Base-by-base conservation (phyloP, 208 protist species). In the Strigomonas culicis region DNA sequence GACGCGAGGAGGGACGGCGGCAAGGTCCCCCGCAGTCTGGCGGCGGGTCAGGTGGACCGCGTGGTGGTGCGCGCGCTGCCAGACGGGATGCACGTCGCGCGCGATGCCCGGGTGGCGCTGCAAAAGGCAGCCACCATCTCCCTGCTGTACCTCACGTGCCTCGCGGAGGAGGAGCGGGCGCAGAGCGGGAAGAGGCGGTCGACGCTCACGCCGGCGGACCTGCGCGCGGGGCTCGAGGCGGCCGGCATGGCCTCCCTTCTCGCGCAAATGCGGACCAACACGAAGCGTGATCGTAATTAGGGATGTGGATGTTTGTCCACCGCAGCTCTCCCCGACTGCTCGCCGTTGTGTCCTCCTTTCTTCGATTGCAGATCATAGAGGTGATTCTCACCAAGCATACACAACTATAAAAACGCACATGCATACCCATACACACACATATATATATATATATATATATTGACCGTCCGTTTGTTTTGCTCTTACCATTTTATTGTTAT, bases 71-170 rank as follows among this genome's bases (percentile, higher is more conserved):
- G 57, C 1, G 86, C 75, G 0, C 60, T 92, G n/a, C 56, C 80
- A 1, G 74, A 78, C 25, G 84, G 82, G 0, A 86, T 90, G 71
- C 77, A 82, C 60, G 34, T 93, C 1, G 79, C 89, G 0, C 73
- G 74, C 1, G 84, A 91, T 10, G 86, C 89, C 1, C 77, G 80
- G 22, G 66, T 90, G 19, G 89, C 89, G 0, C 60, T 93, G 21
- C 84, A 95, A 56, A 95, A 95, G 71, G 79, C 70, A 10, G 82
- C 89, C 39, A 82, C 86, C 21, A 64, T 93, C 24, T 72, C 80
- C 4, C 17, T 95, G 15, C 44, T 92, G 8, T 95, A 88, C 32
- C 66, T 95, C 30, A 70, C 81, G 10, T 93, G 77, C 60, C 72
- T 95, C 19, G 86, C 84, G 2, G 82, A 90, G 17, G 82, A 88